phyloP scores from a whole-genome alignment of 495 filamentous ascomycete genomes.

The Neurospora hispaniola region DNA sequence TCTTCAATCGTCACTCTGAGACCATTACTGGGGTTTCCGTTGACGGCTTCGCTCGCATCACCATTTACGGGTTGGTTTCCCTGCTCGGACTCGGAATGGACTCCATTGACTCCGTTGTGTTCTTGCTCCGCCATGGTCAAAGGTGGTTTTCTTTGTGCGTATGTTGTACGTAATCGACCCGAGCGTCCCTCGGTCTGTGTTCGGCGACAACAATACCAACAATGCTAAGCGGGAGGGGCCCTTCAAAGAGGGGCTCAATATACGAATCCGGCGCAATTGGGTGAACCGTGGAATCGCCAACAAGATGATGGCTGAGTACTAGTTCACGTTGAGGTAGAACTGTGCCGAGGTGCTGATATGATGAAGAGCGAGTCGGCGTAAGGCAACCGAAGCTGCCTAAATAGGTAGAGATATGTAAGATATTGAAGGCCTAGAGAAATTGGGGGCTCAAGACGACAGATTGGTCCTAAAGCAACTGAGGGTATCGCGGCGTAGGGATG shows the following conservation, averaged over 20 bases:
- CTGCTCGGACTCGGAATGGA: constrained; percentile 14
- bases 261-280: not conserved
- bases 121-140: not conserved
- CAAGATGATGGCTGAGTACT: not conserved
- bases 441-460: not conserved
- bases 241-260: not conserved
- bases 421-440: not conserved
- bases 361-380: not conserved
- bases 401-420: not conserved
- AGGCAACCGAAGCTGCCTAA: not conserved
- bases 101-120: constrained; percentile 24
- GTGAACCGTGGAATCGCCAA: not conserved
- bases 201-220: not conserved
- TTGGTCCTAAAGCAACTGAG: not conserved
- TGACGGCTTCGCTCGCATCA: constrained; percentile 13
- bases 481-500: not conserved
- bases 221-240: not conserved
- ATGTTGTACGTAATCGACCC: not conserved
- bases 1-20: not conserved
- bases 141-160: not conserved
- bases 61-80: constrained; percentile 7
- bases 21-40: constrained; percentile 12
- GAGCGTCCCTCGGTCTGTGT: not conserved
- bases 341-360: not conserved
- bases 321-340: not conserved